Percentiles rank a stretch among this genome's conserved stretches.
Evolutionary conservation across 2,329 filamentous ascomycete genomes (phyloP).

Genomic region (Epichloe uncinata): DNA sequence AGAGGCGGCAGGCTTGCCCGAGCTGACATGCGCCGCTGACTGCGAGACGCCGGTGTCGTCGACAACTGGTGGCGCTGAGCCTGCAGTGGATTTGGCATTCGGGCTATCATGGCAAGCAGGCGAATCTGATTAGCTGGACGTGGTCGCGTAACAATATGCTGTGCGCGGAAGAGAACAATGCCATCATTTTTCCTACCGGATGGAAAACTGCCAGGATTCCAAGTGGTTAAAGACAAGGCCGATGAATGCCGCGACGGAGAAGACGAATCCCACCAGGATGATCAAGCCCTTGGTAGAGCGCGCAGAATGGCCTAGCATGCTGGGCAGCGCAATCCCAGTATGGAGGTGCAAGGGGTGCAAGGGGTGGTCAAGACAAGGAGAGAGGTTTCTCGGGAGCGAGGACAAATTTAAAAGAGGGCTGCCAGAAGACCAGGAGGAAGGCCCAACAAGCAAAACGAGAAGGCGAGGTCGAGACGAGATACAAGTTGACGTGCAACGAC

Average conservation of each 20-base stretch:
- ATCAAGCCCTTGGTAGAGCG: conserved; percentile 18
- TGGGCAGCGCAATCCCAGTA: not conserved
- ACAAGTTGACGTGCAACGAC: too few relatives aligned
- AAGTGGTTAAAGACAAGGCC: conserved; percentile 21
- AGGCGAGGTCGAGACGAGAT: too few relatives aligned
- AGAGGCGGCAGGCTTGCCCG: not conserved
- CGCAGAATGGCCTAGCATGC: conserved; percentile 17
- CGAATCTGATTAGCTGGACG: not conserved
- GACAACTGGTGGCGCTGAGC: not conserved
- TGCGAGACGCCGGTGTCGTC: not conserved
- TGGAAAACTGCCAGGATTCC: conserved; percentile 14
- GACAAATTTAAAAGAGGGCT: too few relatives aligned
- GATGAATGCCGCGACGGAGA: conserved; percentile 20
- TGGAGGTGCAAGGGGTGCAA: too few relatives aligned
- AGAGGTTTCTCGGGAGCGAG: too few relatives aligned
- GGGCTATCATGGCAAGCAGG: not conserved
- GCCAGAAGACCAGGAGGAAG: too few relatives aligned
- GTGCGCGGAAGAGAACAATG: not conserved
- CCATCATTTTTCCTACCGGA: conserved; percentile 7
- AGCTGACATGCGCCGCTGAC: not conserved
- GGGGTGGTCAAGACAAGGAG: not conserved
- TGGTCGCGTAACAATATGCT: not conserved
- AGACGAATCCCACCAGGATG: conserved; percentile 16
- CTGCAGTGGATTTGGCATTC: not conserved
- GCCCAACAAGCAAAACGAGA: too few relatives aligned